These are phyloP conservation scores for Diaporthe capsici DNA, from an alignment of 2,329 filamentous ascomycete genomes.

Conservation along the genomic window DNA sequence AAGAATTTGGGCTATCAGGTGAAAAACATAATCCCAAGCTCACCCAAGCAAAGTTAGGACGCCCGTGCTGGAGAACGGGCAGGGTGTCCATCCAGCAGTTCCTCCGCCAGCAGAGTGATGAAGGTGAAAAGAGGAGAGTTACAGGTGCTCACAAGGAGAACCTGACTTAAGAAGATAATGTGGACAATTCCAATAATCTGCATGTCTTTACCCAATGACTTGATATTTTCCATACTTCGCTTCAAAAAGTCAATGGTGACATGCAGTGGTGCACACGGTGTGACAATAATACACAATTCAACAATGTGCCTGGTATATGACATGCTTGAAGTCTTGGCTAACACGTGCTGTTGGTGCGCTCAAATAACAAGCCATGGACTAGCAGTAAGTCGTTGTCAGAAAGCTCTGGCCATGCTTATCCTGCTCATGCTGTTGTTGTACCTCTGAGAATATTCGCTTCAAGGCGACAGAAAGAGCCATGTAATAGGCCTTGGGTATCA, in stretches of 20 bases:
- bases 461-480: slow-evolving; percentile 8
- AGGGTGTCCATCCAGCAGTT: not conserved
- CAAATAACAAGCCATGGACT: no score
- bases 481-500: slow-evolving; percentile 8
- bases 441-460: not conserved
- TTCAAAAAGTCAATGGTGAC: not conserved
- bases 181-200: slow-evolving; percentile 17
- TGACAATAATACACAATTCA: not conserved
- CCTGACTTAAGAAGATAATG: slow-evolving; percentile 7
- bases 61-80: not conserved
- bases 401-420: not conserved
- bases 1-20: not conserved
- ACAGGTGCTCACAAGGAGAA: not conserved
- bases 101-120: not conserved
- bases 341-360: slow-evolving; percentile 8
- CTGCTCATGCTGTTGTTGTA: not conserved
- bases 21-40: not conserved
- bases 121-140: not conserved
- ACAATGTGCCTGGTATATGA: not conserved
- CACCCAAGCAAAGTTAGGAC: not conserved
- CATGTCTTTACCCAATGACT: not conserved
- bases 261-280: not conserved
- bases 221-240: not conserved
- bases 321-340: not conserved
- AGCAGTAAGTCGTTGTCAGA: not conserved